Conservation (phyloP, 176 grass and related monocot genomes). For the Musa itinerans region DNA sequence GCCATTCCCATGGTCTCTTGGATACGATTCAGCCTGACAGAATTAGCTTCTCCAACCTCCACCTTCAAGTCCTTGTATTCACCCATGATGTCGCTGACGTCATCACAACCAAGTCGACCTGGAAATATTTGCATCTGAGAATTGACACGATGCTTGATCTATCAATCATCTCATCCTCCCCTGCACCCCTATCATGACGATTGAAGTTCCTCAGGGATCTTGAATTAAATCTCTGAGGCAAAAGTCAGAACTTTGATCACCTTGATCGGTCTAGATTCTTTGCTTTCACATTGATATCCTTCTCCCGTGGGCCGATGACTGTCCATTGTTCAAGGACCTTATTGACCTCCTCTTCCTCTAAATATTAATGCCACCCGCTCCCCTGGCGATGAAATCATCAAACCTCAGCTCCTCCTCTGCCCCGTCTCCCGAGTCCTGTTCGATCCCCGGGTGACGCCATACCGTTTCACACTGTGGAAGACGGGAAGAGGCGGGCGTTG, state of each 20-base stretch:
- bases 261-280: not conserved
- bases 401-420: constrained; percentile 17
- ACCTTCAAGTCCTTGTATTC: not conserved
- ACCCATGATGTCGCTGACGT: not conserved
- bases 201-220: not conserved
- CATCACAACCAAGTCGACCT: not conserved
- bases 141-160: not conserved
- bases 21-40: not conserved
- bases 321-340: not conserved
- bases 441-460: constrained; percentile 3
- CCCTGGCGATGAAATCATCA: constrained; percentile 31
- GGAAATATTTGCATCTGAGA: not conserved
- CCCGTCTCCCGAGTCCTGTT: not conserved
- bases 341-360: constrained; percentile 21
- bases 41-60: not conserved
- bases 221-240: not conserved
- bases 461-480: constrained; percentile 66
- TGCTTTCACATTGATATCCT: not conserved
- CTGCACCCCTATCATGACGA: not conserved
- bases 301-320: not conserved
- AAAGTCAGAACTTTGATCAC: not conserved
- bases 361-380: constrained; percentile 3
- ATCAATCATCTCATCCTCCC: not conserved
- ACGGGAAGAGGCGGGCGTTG: constrained; percentile 64
- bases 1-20: not conserved